Base-by-base conservation (phyloP, 768 basidiomycete genomes). In the Psilocybe cyanescens region DNA sequence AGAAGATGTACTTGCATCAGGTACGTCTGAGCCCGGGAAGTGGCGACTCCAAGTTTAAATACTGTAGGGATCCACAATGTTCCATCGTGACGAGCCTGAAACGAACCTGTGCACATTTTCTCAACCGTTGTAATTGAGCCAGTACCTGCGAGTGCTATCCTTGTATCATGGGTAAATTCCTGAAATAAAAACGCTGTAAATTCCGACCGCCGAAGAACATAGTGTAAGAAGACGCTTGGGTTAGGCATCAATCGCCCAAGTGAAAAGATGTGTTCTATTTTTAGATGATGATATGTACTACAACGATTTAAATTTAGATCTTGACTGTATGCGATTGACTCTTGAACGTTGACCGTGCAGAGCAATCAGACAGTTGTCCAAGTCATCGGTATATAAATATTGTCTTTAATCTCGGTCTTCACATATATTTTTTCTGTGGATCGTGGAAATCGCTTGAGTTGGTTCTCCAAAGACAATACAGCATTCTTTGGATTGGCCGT, bases 181-280 rank as follows among this genome's bases (percentile, higher is more conserved):
- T 45, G 41, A 44, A 44, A 46, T 56, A 56, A 4, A 45, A 5
- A 28, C 45, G 29, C 39, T 56, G 17, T 17, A 56, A 28, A 46
- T 44, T 56, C 55, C 55, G 41, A 46, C 55, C 55, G 55, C 24
- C 45, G n/a, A 45, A 56, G 55, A 29, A 45, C 45, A 3, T 33
- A 44, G 14, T 44, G 37, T 9, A 29, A 35, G 33, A 53, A 53
- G 30, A 6, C 19, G 51, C 31, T 31, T 17, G n/a, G 12, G 50
- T 12, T 30, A 51, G 28, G 24, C 14, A 44, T 8, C 41, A 44
- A 44, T 11, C 14, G 11, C 8, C 1, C 41, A 44, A 12, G 41
- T 44, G 41, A 44, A 44, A 44, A 44, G 41, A 44, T 44, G 6
- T 5, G 41, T 14, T 44, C 14, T 44, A 44, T 44, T 44, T 44